Evolutionary conservation across 768 basidiomycete species (phyloP), one percentile per base, ranked within the genome.

Genomic region (Phylloporus rhodoxanthus): DNA sequence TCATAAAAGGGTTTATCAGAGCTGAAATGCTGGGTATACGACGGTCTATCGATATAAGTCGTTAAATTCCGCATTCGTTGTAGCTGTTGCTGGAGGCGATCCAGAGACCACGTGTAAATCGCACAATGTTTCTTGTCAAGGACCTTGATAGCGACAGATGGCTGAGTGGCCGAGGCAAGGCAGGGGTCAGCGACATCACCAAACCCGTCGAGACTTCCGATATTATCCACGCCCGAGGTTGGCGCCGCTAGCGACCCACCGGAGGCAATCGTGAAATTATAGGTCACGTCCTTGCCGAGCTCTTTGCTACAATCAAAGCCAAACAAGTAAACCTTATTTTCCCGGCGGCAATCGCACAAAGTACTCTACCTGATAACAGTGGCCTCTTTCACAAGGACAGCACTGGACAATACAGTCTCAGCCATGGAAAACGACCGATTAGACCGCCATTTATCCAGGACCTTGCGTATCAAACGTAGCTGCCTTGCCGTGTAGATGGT

Each of bases 1-100:
- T 95, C 87, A 68, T 88, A 93, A 72, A 98, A 99, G 2, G 91
- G 87, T 69, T 91, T 91, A 56, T 93, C 87, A 13, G 85, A 84
- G 26, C 90, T 89, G 71, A 98, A 96, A 68, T 98, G 95, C 55
- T 85, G 87, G 9, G 91, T 88, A 68, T 94, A 95, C 4, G 87
- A 89, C 7, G 95, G 96, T 40, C 88, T 84, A 67, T 92, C 89
- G 55, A 92, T 87, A 63, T 93, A 91, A 21, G 84, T 83, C 7
- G 87, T 88, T 33, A 93, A 72, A 65, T 94, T 95, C 45, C 91
- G 85, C 94, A 98, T 98, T 54, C 88, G 86, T 58, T 85, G 83
- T 15, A 97, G 70, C 53, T 92, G 93, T 56, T 91, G 89, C 56
- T 87, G 81, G 68, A 97, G 81, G 26, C 89, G 82, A 59, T 90